Evolutionary conservation across 2,329 filamentous ascomycete species (phyloP).

Genomic region (Venturia effusa): DNA sequence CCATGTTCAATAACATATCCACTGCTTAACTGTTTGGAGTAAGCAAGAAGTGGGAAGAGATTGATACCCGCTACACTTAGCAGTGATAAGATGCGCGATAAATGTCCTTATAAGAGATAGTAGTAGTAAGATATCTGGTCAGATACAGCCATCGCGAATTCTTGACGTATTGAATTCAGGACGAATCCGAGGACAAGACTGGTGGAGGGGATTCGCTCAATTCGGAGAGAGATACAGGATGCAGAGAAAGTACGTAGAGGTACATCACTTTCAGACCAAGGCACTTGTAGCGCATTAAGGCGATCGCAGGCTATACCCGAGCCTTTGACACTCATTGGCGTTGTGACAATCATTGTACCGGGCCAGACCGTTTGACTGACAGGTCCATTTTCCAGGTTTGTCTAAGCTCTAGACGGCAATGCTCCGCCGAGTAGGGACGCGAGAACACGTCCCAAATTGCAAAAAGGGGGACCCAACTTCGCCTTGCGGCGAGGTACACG

Average conservation of each 20-base stretch:
- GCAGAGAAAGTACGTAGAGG: not conserved
- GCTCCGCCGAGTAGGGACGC: not conserved
- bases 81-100: not conserved
- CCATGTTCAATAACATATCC: not conserved
- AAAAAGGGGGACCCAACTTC: not conserved
- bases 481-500: not conserved
- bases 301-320: not conserved
- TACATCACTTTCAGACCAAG: not conserved
- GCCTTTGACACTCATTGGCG: not conserved
- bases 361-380: not conserved
- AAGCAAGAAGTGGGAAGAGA: not conserved
- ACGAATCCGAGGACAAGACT: not conserved
- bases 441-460: not conserved
- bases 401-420: not conserved
- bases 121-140: not conserved
- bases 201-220: not conserved
- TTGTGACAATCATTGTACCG: not conserved
- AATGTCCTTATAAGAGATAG: not conserved
- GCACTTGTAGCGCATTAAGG: not conserved
- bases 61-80: not conserved
- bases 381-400: not conserved
- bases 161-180: not conserved
- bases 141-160: not conserved
- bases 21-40: not conserved
- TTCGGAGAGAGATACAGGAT: not conserved